These are phyloP conservation scores for Myriosclerotinia scirpicola DNA, from an alignment of 2,329 filamentous ascomycete species.

Conservation along the genomic window DNA sequence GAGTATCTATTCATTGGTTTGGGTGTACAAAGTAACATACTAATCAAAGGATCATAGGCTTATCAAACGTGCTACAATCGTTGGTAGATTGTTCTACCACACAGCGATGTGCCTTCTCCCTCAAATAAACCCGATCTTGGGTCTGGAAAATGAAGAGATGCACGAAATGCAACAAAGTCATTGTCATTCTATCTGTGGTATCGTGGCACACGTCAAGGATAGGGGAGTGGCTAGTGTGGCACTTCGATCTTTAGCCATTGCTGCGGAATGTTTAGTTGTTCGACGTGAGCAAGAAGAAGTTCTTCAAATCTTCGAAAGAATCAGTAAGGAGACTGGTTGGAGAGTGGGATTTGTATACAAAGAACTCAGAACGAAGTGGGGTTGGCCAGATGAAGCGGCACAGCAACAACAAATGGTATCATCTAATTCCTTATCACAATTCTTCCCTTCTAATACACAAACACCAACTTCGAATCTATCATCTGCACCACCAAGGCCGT, in stretches of 20 bases:
- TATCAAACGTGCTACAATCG: conserved; percentile 76
- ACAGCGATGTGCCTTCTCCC: conserved; percentile 79
- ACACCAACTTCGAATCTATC: conserved; percentile 30
- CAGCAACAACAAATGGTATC: conserved; percentile 33
- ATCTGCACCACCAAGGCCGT: conserved; percentile 30
- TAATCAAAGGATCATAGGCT: conserved; percentile 56
- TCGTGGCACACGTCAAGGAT: conserved; percentile 82
- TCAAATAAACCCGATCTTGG: conserved; percentile 72
- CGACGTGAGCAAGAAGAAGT: conserved; percentile 78
- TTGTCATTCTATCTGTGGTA: conserved; percentile 83
- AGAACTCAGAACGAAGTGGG: conserved; percentile 76
- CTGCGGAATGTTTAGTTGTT: conserved; percentile 68
- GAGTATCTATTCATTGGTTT: conserved; percentile 40
- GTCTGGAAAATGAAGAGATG: conserved; percentile 61
- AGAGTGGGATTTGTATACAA: conserved; percentile 68
- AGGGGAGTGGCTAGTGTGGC: conserved; percentile 76
- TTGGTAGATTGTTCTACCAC: conserved; percentile 86
- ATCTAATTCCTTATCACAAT: conserved; percentile 35
- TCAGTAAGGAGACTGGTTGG: conserved; percentile 77
- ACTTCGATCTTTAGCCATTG: conserved; percentile 75
- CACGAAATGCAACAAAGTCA: conserved; percentile 68
- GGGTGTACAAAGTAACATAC: conserved; percentile 27
- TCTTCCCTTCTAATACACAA: conserved; percentile 34
- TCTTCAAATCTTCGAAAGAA: conserved; percentile 71
- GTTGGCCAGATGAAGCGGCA: conserved; percentile 54